These are phyloP conservation scores for Chlamydomonas eustigma DNA, from an alignment of 139 green algal species.

Conservation along the genomic window DNA sequence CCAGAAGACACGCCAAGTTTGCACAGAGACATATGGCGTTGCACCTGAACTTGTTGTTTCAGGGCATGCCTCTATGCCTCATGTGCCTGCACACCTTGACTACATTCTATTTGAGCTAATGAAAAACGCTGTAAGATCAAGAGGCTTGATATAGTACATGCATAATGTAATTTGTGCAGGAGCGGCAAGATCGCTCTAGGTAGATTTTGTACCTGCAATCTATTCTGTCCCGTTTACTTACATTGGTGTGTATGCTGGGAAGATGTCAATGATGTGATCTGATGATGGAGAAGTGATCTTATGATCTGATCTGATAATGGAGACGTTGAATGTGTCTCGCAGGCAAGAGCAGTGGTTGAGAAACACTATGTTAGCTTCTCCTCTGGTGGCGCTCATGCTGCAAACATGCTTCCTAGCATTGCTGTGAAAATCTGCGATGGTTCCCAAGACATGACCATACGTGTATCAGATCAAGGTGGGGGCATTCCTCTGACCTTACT, in stretches of 20 bases:
- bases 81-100: constrained; percentile 86
- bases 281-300: too few species aligned
- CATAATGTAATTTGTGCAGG: too few species aligned
- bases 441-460: constrained; percentile 41
- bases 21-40: constrained; percentile 71
- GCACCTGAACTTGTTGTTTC: constrained; percentile 65
- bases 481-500: constrained; percentile 56
- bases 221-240: too few species aligned
- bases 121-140: constrained; percentile 40
- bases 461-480: constrained; percentile 73
- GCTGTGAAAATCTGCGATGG: constrained; percentile 62
- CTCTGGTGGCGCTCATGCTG: not conserved
- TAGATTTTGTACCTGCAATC: too few species aligned
- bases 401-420: constrained; percentile 50
- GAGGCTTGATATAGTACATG: too few species aligned
- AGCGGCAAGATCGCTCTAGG: too few species aligned
- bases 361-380: constrained; percentile 5
- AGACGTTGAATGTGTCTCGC: too few species aligned
- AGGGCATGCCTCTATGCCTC: constrained; percentile 59
- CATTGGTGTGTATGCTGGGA: too few species aligned
- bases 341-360: constrained; percentile 52
- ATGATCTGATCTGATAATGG: too few species aligned
- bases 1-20: constrained; percentile 63
- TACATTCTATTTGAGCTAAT: constrained; percentile 93
- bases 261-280: too few species aligned